Base-by-base conservation (phyloP, 2,329 filamentous ascomycete genomes). In the Cadophora sp. region DNA sequence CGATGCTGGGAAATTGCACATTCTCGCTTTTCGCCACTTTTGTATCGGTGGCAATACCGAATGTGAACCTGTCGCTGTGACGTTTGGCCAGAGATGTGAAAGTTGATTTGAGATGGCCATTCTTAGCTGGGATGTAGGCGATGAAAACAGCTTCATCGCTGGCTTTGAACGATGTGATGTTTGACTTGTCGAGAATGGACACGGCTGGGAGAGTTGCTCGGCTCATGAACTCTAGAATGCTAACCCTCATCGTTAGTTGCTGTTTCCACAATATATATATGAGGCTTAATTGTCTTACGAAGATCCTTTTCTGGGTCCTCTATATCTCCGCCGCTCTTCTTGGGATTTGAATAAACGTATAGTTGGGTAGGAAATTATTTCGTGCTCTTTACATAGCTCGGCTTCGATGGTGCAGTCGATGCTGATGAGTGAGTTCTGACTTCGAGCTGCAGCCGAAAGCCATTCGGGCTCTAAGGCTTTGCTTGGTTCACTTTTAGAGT, bases 311-410 rank as follows among this genome's bases (percentile, higher is more conserved):
- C 82, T 77, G 0, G 80, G 77, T 0, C 83, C 83, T 43, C 83
- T 79, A 70, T 84, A 85, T 59, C 80, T 73, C 13, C 71, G 73
- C 56, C 76, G 76, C 4, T 71, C 68, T 1, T 78, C 76, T 30
- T 78, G 74, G 3, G 74, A 72, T 47, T 77, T 77, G 66, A 81
- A 82, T 11, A 81, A 78, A 0, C 83, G 79, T 43, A 85, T 79
- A 7, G 83, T 77, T 2, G 83, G 83, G 66, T 82, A 83, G 0
- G 83, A 83, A 14, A 76, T 75, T 36, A 85, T 76, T 27, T 78
- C 77, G 55, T 79, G 73, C 30, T 81, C 77, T 59, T 76, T 69
- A 71, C 83, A 85, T n/a, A 83, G 69, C 7, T 74, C 67, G 2
- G 70, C n/a, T 2, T 76, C 70, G 1, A 69, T 65, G 3, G 73